Evolutionary conservation across 768 basidiomycete species (phyloP).

Genomic region (Chalciporus chontae): DNA sequence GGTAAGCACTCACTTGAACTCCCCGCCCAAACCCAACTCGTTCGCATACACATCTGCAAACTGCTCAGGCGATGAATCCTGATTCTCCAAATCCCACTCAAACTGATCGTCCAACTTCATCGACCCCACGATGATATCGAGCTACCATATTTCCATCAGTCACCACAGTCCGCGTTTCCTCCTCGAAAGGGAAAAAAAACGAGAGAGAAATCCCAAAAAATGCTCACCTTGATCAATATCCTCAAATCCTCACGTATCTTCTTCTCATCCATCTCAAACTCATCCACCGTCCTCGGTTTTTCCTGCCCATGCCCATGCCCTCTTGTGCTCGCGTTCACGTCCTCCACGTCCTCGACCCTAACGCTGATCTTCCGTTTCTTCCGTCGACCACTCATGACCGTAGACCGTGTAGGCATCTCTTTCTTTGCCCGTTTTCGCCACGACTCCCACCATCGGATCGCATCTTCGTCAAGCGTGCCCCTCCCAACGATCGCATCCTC

Average conservation of each 20-base stretch:
- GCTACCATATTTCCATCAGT: slow-evolving; percentile 41
- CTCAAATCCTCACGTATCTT: slow-evolving; percentile 81
- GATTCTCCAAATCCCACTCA: slow-evolving; percentile 93
- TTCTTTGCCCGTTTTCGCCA: slow-evolving; percentile 56
- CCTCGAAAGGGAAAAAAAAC: too few species aligned
- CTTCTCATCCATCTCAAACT: slow-evolving; percentile 63
- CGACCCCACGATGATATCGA: slow-evolving; percentile 92
- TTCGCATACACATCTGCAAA: slow-evolving; percentile 85
- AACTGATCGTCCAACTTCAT: slow-evolving; percentile 95
- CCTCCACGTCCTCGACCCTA: slow-evolving; percentile 24
- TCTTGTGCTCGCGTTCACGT: slow-evolving; percentile 13
- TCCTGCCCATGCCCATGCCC: slow-evolving; percentile 33
- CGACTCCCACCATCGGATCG: slow-evolving; percentile 62
- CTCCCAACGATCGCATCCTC: slow-evolving; percentile 19
- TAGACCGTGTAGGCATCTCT: slow-evolving; percentile 26
- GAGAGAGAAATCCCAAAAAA: too few species aligned
- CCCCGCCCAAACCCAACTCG: slow-evolving; percentile 86
- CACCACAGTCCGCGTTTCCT: not conserved
- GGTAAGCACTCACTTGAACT: slow-evolving; percentile 74
- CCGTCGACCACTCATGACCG: slow-evolving; percentile 30
- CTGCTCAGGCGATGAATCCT: slow-evolving; percentile 79
- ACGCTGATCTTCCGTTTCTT: slow-evolving; percentile 42
- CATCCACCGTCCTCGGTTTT: slow-evolving; percentile 52
- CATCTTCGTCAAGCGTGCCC: slow-evolving; percentile 49
- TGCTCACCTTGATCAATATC: slow-evolving; percentile 87